Percentiles rank a stretch among this genome's conserved stretches.
phyloP scores from a whole-genome alignment of 2,329 filamentous ascomycete genomes.

The Chaetothyriales sp. region DNA sequence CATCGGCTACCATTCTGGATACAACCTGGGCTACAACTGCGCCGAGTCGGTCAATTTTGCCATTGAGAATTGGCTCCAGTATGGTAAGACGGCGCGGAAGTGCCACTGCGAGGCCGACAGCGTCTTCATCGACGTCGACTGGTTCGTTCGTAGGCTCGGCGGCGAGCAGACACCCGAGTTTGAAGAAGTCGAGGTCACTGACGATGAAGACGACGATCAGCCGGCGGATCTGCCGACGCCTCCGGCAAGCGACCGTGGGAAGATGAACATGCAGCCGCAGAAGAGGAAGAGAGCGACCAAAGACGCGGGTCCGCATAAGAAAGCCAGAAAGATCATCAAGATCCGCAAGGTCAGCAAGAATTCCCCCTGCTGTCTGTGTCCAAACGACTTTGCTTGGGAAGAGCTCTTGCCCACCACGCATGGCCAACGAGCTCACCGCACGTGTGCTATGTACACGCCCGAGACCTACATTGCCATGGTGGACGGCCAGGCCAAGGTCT shows the following conservation, averaged over 20 bases:
- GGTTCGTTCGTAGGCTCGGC: conserved; percentile 85
- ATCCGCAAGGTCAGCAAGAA: conserved; percentile 48
- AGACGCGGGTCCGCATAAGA: conserved; percentile 30
- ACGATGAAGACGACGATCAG: conserved; percentile 51
- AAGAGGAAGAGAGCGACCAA: conserved; percentile 54
- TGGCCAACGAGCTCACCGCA: conserved; percentile 70
- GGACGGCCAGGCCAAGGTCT: conserved; percentile 56
- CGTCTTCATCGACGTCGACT: conserved; percentile 93
- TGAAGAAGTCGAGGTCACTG: conserved; percentile 39
- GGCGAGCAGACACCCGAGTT: conserved; percentile 56
- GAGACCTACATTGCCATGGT: conserved; percentile 77
- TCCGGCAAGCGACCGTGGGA: conserved; percentile 58
- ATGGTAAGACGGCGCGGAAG: conserved; percentile 89
- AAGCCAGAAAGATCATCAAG: conserved; percentile 62
- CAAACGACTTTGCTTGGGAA: conserved; percentile 71
- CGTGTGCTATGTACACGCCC: conserved; percentile 81
- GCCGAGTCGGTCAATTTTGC: conserved; percentile 98
- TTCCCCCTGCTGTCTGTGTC: conserved; percentile 72
- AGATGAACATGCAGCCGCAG: conserved; percentile 35
- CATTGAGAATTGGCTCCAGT: conserved; percentile 85
- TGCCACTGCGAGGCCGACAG: conserved; percentile 96
- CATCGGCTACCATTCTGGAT: conserved; percentile 96
- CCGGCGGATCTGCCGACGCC: conserved; percentile 63
- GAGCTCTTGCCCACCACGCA: conserved; percentile 79
- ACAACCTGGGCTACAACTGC: conserved; percentile 96